A percentile compares a stretch with the other conserved stretches of the same genome.
Conservation (phyloP, 306 rosid genomes). For the Arachis hypogaea region DNA sequence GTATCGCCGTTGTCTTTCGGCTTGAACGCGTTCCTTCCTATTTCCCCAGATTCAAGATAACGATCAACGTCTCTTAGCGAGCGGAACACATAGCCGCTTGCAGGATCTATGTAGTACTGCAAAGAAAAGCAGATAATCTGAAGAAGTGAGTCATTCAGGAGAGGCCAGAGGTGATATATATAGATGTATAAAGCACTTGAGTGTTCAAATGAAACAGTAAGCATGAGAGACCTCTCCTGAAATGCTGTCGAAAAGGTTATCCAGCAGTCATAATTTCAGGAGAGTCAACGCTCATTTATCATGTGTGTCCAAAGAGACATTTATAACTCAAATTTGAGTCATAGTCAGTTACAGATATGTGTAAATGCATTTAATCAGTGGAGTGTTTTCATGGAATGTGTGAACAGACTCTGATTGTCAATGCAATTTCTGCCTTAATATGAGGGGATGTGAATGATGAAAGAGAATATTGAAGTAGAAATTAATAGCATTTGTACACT, state of each 20-base stretch:
- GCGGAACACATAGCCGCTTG: conserved; percentile 57
- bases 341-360: not conserved
- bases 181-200: conserved; percentile 20
- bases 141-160: conserved; percentile 16
- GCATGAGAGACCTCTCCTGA: conserved; percentile 1
- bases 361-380: conserved; percentile 10
- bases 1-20: conserved; percentile 33
- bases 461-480: not conserved
- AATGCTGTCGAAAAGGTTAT: not conserved
- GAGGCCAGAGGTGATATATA: not conserved
- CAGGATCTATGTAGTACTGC: conserved; percentile 75
- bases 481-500: not conserved
- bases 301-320: not conserved
- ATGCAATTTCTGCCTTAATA: not conserved
- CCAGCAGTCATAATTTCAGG: not conserved
- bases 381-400: not conserved
- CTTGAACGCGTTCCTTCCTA: conserved; percentile 45
- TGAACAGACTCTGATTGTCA: conserved; percentile 9
- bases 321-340: not conserved
- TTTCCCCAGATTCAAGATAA: conserved; percentile 57
- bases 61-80: conserved; percentile 58
- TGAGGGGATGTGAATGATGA: not conserved
- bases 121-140: conserved; percentile 26
- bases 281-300: conserved; percentile 12
- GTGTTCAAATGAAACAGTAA: not conserved